Base-by-base conservation (phyloP, 148 eudicot species). In the Limonium bicolor region DNA sequence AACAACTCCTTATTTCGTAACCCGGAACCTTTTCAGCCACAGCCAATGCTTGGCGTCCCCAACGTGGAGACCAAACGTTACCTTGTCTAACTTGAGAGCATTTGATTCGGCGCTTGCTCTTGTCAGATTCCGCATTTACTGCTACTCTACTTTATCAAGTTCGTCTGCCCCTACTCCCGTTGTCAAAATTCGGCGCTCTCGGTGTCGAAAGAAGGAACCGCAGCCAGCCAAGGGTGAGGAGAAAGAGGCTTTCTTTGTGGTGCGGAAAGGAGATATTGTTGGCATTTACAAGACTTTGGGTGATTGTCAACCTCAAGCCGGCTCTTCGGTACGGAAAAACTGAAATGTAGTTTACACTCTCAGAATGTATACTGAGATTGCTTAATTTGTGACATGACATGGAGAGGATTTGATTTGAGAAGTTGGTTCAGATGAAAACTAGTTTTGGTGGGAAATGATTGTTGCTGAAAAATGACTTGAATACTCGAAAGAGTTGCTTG, bases 281-380 rank as follows among this genome's bases (percentile, higher is more conserved):
- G 82, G 82, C 44, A 73, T 75, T 50, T 79, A 75, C 66, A 71
- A 64, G 50, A 75, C 40, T 60, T 71, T 79, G 21, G 69, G 64
- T 46, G 87, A 79, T 23, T 75, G 78, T 37, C 82, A 75, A 53
- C 66, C 73, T 54, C 82, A 79, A 75, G 78, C 66, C 57, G 78
- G 82, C 56, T 40, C 69, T 36, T 71, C 82, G 66, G 87, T 79
- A 79, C 36, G n/a, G n/a, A n/a, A n/a, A n/a, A n/a, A n/a, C n/a
- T n/a, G n/a, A n/a, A n/a, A n/a, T n/a, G n/a, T n/a, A n/a, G n/a
- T n/a, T n/a, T n/a, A n/a, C n/a, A n/a, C n/a, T n/a, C n/a, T n/a
- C n/a, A n/a, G n/a, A n/a, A n/a, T n/a, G n/a, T n/a, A n/a, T n/a
- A n/a, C n/a, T n/a, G n/a, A n/a, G n/a, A n/a, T n/a, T n/a, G n/a